These are phyloP conservation scores for Dacryopinax spathularia DNA, from an alignment of 768 basidiomycete genomes.

Conservation along the genomic window DNA sequence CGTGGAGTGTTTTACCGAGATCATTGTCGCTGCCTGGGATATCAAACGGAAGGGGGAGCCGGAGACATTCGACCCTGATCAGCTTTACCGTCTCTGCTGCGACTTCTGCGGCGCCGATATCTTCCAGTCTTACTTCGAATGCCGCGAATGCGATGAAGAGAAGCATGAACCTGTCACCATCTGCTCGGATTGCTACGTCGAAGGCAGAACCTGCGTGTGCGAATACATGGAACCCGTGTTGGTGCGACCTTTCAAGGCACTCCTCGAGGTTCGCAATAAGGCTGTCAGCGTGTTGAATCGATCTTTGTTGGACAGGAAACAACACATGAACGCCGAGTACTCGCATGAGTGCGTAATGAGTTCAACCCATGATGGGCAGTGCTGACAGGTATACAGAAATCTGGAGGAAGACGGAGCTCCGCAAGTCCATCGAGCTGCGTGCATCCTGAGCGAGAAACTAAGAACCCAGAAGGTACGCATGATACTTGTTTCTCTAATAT, in stretches of 20 bases:
- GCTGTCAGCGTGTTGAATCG: neutral
- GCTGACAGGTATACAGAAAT: neutral
- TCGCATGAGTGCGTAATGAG: neutral
- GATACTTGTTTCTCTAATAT: neutral
- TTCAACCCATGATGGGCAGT: neutral
- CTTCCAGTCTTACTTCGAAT: constrained; percentile 71
- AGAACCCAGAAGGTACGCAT: neutral
- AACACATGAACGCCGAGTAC: neutral
- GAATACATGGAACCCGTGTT: constrained; percentile 46
- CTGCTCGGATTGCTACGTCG: constrained; percentile 60
- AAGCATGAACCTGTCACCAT: constrained; percentile 35
- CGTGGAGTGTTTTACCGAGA: constrained; percentile 27
- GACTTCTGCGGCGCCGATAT: constrained; percentile 75
- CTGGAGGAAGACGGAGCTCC: neutral
- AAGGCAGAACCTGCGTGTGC: constrained; percentile 63
- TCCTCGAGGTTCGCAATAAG: constrained; percentile 32
- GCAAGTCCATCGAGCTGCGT: neutral
- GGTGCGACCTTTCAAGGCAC: constrained; percentile 34
- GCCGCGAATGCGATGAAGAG: constrained; percentile 32
- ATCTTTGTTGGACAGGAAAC: neutral
- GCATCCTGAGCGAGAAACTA: neutral
- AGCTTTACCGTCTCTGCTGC: constrained; percentile 32
- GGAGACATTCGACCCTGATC: neutral
- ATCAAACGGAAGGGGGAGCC: constrained; percentile 11
- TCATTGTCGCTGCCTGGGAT: constrained; percentile 1